These are phyloP conservation scores for Pneumocystis carinii DNA, from an alignment of 1,139 yeast genomes.

Conservation along the genomic window DNA sequence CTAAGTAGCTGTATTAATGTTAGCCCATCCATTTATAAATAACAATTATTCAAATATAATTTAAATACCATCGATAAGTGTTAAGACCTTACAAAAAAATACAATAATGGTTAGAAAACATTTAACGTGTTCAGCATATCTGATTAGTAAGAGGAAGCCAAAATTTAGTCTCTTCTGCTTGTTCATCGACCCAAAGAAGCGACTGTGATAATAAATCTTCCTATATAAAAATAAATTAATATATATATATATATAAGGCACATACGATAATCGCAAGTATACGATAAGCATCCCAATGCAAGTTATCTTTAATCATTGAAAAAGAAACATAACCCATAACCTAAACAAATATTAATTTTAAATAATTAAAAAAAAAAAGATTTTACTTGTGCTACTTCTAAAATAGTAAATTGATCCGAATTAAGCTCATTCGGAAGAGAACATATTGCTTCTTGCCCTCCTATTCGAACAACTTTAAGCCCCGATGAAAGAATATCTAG, in stretches of 20 bases:
- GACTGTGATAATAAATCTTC: constrained; percentile 74
- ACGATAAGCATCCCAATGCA: constrained; percentile 53
- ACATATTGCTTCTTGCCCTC: constrained; percentile 28
- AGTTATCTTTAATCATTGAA: constrained; percentile 50
- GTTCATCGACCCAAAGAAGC: constrained; percentile 66
- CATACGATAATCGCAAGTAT: constrained; percentile 39
- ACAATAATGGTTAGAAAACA: not conserved
- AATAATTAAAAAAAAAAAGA: not conserved
- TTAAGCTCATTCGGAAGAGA: constrained; percentile 40
- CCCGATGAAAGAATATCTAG: constrained; percentile 34
- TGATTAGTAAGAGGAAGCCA: constrained; percentile 34
- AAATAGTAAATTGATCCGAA: constrained; percentile 50
- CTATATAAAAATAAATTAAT: not conserved
- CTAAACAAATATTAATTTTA: not conserved
- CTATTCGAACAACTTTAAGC: constrained; percentile 30
- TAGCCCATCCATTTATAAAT: not conserved
- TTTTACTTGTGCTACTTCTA: constrained; percentile 48
- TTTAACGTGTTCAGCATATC: constrained; percentile 25
- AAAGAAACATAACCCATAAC: constrained; percentile 55
- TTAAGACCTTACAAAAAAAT: constrained; percentile 12
- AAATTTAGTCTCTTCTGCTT: constrained; percentile 41
- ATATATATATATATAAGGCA: not conserved
- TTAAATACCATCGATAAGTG: not conserved
- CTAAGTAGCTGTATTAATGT: not conserved
- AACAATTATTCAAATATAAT: not conserved